Evolutionary conservation across 139 green algal genomes (phyloP).

Genomic region (Desmodesmus armatus): DNA sequence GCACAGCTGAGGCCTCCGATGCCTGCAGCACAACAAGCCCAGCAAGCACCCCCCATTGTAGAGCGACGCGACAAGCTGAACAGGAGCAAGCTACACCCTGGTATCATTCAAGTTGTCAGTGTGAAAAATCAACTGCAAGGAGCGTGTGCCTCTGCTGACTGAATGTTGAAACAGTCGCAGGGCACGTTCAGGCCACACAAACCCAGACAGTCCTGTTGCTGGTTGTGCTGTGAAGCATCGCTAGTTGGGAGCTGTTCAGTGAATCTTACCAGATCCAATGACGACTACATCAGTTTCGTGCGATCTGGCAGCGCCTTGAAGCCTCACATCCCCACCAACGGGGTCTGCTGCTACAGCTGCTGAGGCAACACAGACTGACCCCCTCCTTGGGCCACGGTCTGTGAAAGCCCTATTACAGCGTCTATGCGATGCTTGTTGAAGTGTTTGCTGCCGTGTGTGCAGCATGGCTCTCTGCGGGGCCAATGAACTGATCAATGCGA

Average conservation of each 20-base stretch:
- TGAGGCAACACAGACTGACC: neutral
- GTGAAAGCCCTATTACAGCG: too few relatives aligned
- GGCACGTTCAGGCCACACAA: too few relatives aligned
- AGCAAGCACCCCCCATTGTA: neutral
- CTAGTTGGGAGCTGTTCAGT: neutral
- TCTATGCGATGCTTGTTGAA: neutral
- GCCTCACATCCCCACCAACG: neutral
- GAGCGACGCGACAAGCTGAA: neutral
- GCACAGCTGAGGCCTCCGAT: conserved; percentile 90
- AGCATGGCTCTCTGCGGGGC: neutral
- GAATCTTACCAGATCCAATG: conserved; percentile 61
- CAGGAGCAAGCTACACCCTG: neutral
- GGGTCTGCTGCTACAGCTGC: neutral
- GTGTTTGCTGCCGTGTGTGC: neutral
- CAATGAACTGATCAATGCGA: too few relatives aligned
- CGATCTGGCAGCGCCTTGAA: neutral
- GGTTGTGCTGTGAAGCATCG: too few relatives aligned
- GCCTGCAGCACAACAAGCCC: conserved; percentile 20
- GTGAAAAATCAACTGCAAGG: neutral
- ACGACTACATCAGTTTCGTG: conserved; percentile 81
- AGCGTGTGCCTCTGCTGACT: neutral
- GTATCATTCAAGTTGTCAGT: neutral
- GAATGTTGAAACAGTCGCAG: too few relatives aligned
- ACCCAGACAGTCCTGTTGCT: too few relatives aligned
- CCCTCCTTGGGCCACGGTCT: too few relatives aligned